Conservation (phyloP, 129 eudicot species). For the Lactuca sativa region DNA sequence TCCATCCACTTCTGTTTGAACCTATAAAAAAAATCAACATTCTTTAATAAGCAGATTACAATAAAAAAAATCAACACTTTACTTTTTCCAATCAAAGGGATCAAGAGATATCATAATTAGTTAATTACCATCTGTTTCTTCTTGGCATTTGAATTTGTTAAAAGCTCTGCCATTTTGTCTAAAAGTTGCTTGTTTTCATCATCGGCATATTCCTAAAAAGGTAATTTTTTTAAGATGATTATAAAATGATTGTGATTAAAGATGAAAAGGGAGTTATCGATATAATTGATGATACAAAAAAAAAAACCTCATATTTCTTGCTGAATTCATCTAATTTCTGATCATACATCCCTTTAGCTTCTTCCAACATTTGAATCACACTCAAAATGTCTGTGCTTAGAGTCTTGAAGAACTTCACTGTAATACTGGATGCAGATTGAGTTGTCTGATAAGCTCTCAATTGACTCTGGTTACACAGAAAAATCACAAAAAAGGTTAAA, state of each 20-base stretch:
- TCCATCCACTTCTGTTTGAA: slow-evolving; percentile 52
- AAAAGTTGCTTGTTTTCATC: slow-evolving; percentile 54
- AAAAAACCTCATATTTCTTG: slow-evolving; percentile 56
- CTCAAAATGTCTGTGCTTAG: slow-evolving; percentile 33
- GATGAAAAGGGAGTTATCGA: background rate
- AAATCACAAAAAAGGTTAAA: background rate
- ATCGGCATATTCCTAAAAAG: slow-evolving; percentile 46
- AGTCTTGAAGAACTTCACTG: slow-evolving; percentile 45
- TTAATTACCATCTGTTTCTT: slow-evolving; percentile 57
- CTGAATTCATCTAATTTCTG: slow-evolving; percentile 41
- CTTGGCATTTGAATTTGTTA: slow-evolving; percentile 60
- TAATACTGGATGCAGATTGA: slow-evolving; percentile 41
- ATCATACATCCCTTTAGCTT: slow-evolving; percentile 37
- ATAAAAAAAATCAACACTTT: background rate
- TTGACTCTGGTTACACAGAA: slow-evolving; percentile 36
- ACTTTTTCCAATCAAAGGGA: background rate
- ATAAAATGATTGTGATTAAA: background rate
- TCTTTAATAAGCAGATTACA: too few relatives aligned
- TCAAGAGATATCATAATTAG: too few relatives aligned
- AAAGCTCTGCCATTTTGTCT: slow-evolving; percentile 60
- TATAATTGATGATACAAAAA: background rate
- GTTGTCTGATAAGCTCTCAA: slow-evolving; percentile 50
- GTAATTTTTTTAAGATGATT: background rate
- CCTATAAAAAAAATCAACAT: slow-evolving; percentile 31
- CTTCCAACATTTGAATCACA: slow-evolving; percentile 50